Percentiles rank a stretch among this genome's conserved stretches.
phyloP scores from a whole-genome alignment of 352 stramenopile species.

The Phytophthora cactorum region DNA sequence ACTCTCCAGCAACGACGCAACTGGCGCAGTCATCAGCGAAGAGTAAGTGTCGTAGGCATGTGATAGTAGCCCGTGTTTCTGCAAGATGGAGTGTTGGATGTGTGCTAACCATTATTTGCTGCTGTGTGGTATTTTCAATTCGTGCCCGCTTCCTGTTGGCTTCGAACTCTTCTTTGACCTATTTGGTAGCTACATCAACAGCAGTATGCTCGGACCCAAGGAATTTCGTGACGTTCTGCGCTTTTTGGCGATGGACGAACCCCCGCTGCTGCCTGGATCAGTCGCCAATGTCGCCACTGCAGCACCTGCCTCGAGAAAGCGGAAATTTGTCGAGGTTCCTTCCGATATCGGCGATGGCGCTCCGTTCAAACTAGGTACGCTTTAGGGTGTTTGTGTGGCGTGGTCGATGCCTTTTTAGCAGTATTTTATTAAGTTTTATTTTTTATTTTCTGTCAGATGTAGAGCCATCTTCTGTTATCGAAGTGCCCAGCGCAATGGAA shows the following conservation, averaged over 20 bases:
- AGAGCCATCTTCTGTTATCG: slow-evolving; percentile 54
- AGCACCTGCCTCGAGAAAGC: slow-evolving; percentile 58
- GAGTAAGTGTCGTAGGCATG: slow-evolving; percentile 65
- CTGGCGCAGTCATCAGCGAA: slow-evolving; percentile 68
- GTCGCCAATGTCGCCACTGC: slow-evolving; percentile 45
- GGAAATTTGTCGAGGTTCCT: slow-evolving; percentile 85
- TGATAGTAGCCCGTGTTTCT: background rate
- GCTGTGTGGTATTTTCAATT: slow-evolving; percentile 40
- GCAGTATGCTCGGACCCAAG: slow-evolving; percentile 80
- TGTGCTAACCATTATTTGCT: slow-evolving; percentile 40
- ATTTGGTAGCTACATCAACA: slow-evolving; percentile 81
- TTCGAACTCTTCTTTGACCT: slow-evolving; percentile 41
- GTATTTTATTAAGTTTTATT: no score
- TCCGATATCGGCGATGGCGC: slow-evolving; percentile 24
- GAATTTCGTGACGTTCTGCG: slow-evolving; percentile 87
- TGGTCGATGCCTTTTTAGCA: background rate
- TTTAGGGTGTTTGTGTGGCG: background rate
- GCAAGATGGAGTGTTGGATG: slow-evolving; percentile 3
- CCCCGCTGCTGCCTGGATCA: slow-evolving; percentile 65
- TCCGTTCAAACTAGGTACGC: slow-evolving; percentile 40
- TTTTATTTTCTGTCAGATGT: slow-evolving; percentile 3
- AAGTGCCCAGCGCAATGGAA: slow-evolving; percentile 49
- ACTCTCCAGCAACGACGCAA: slow-evolving; percentile 62
- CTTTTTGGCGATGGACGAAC: slow-evolving; percentile 88
- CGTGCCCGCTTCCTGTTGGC: slow-evolving; percentile 18